Evolutionary conservation across 257 asterid species (phyloP).

Genomic region (Solanum virginianum): DNA sequence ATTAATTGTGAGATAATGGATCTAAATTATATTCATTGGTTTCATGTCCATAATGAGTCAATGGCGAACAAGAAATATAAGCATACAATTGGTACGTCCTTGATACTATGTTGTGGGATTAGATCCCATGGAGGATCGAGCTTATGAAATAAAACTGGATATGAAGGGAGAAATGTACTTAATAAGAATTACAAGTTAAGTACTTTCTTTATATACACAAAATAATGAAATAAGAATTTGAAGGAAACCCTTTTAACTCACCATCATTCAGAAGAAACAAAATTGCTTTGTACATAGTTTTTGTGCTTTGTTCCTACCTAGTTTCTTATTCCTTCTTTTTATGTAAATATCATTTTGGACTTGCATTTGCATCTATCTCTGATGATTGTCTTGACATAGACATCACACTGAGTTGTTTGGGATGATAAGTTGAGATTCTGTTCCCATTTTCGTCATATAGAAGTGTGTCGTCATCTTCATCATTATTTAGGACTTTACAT

Average conservation of each 20-base stretch:
- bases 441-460: slow-evolving; percentile 61
- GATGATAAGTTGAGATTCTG: slow-evolving; percentile 43
- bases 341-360: not conserved
- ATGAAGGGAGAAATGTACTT: not conserved
- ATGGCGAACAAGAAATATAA: not conserved
- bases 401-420: slow-evolving; percentile 4
- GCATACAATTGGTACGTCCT: not conserved
- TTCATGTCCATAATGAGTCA: not conserved
- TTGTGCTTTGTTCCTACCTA: not conserved
- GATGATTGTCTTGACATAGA: slow-evolving; percentile 12
- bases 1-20: not conserved
- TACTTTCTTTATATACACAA: not conserved
- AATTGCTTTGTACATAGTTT: not conserved
- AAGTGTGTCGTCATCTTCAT: slow-evolving; percentile 32
- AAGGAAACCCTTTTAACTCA: not conserved
- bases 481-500: slow-evolving; percentile 44
- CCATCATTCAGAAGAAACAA: not conserved
- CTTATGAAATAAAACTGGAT: not conserved
- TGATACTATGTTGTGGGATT: not conserved
- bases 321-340: not conserved
- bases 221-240: not conserved
- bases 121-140: not conserved
- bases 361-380: not conserved
- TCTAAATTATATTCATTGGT: not conserved
- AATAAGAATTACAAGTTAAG: not conserved